These are phyloP conservation scores for Phalaenopsis equestris DNA, from an alignment of 106 monocot species.

Conservation along the genomic window DNA sequence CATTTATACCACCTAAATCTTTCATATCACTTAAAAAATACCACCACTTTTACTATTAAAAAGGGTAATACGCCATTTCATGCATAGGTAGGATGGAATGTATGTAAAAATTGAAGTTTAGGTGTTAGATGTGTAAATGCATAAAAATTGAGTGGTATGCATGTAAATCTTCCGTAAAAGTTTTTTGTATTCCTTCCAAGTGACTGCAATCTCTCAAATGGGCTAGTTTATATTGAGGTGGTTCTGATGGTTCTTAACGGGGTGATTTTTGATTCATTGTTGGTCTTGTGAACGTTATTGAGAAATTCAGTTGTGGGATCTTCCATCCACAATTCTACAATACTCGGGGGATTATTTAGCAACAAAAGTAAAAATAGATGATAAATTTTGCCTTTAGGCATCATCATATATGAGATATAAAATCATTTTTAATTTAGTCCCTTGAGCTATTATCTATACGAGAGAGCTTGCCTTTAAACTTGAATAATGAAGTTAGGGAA, in stretches of 20 bases:
- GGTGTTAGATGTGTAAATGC: too few relatives aligned
- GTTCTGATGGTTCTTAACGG: background rate
- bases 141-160: too few relatives aligned
- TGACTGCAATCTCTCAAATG: background rate
- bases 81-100: too few relatives aligned
- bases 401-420: background rate
- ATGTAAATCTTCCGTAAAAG: background rate
- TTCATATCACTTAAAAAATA: too few relatives aligned
- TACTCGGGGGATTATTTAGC: background rate
- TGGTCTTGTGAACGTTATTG: background rate
- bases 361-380: background rate
- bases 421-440: background rate
- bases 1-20: too few relatives aligned
- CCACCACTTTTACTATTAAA: too few relatives aligned
- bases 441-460: background rate
- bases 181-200: background rate
- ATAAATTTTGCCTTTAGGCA: background rate
- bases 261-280: too few relatives aligned
- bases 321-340: background rate
- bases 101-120: too few relatives aligned
- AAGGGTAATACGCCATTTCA: too few relatives aligned
- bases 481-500: background rate
- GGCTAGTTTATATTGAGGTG: background rate
- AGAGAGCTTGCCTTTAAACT: background rate
- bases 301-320: background rate